Base-by-base conservation (phyloP, 805 yeast species). In the Yarrowia hollandica region DNA sequence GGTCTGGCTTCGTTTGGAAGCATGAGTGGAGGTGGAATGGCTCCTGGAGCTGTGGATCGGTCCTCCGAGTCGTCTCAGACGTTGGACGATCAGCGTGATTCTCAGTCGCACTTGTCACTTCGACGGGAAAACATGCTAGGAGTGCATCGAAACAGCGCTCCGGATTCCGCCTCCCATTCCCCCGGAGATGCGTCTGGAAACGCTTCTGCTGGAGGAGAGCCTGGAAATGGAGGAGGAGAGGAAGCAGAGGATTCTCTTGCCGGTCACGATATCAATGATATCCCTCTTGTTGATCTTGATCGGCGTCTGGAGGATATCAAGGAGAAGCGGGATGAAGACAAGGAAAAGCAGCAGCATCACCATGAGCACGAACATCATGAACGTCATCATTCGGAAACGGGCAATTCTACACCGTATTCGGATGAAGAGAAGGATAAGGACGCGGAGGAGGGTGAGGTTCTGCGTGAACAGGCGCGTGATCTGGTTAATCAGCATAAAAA, bases 231-330 rank as follows among this genome's bases (percentile, higher is more conserved):
- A n/a, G n/a, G n/a, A n/a, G n/a, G n/a, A n/a, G n/a, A n/a, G n/a
- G n/a, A n/a, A n/a, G n/a, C n/a, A n/a, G 42, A 26, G 5, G 33
- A 33, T 23, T 28, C 48, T 15, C 41, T 26, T 50, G 39, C 28
- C 14, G 56, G 52, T 1, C 39, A 42, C 23, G 62, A 55, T 16
- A 61, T 61, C 19, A 64, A 61, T 11, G 68, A 65, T 30, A 63
- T 66, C 18, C 68, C 67, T 16, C 61, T 68, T 37, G 37, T 60
- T 12, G 61, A 62, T 18, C 62, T 68, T 5, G 64, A 66, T 18
- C 54, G 50, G 16, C 55, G 60, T 25, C 61, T 63, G 15, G 41
- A 50, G 21, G 60, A 59, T 18, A 55, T 60, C 16, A 25, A 55
- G 30, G 60, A 52, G 16, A 63, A 62, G 14, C 60, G 38, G 11